Conservation (phyloP, 495 filamentous ascomycete species). For the Pseudoneurospora amorphoporcata region DNA sequence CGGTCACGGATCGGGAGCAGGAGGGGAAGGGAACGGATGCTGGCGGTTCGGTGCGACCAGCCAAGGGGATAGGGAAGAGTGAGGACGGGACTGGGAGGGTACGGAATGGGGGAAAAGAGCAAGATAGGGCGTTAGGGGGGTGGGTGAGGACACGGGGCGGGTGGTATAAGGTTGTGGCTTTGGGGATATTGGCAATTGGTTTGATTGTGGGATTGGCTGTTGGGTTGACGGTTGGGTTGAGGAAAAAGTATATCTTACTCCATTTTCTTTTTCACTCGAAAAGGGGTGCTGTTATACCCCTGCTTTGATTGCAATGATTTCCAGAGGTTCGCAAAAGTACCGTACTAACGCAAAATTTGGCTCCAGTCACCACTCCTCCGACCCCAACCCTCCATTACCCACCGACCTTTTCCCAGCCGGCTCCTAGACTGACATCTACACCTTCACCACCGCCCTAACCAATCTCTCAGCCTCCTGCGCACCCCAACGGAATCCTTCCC, state of each 20-base stretch:
- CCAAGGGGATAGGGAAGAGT: neutral
- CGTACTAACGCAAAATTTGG: neutral
- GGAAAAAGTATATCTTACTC: slow-evolving; percentile 17
- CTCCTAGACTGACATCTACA: slow-evolving; percentile 25
- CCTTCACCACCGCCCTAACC: slow-evolving; percentile 43
- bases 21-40: neutral
- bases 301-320: too few species aligned
- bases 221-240: slow-evolving; percentile 34
- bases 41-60: neutral
- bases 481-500: slow-evolving; percentile 34
- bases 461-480: slow-evolving; percentile 41
- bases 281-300: neutral
- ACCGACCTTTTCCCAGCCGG: slow-evolving; percentile 41
- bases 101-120: neutral
- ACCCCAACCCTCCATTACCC: neutral
- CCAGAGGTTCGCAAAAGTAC: neutral
- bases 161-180: slow-evolving; percentile 28
- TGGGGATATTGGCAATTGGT: slow-evolving; percentile 19
- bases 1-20: neutral
- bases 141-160: slow-evolving; percentile 19
- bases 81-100: neutral
- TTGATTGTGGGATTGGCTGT: slow-evolving; percentile 31
- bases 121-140: neutral
- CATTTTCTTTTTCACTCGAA: neutral
- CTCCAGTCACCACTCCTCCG: neutral